These are phyloP conservation scores for Coemansia sp. DNA, from an alignment of 192 early-diverging fungal species.

Conservation along the genomic window DNA sequence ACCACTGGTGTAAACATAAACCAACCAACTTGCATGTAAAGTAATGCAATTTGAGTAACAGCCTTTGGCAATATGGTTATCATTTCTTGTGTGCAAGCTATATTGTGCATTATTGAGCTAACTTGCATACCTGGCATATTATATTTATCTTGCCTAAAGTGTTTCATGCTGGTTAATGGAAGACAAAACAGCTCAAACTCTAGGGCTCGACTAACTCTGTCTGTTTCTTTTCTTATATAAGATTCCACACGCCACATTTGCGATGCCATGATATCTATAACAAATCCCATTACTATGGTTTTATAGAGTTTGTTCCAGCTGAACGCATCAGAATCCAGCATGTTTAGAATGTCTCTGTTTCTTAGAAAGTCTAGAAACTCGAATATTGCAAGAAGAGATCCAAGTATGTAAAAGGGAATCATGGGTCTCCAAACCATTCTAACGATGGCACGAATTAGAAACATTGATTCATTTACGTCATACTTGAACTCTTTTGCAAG, in stretches of 20 bases:
- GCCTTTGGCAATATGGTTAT: background rate
- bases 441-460: conserved; percentile 34
- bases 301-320: conserved; percentile 26
- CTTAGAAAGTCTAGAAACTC: background rate
- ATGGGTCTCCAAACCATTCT: conserved; percentile 46
- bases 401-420: conserved; percentile 24
- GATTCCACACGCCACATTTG: background rate
- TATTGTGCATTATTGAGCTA: background rate
- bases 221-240: conserved; percentile 2
- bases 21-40: background rate
- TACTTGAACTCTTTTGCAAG: conserved; percentile 32
- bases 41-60: background rate
- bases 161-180: conserved; percentile 14
- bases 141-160: background rate
- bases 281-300: conserved; percentile 5
- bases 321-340: conserved; percentile 16
- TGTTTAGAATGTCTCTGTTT: conserved; percentile 11
- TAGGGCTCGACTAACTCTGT: conserved; percentile 11
- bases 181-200: conserved; percentile 29
- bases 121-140: background rate
- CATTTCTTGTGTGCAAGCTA: background rate
- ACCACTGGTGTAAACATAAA: background rate
- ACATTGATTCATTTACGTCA: conserved; percentile 27
- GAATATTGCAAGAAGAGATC: conserved; percentile 7
- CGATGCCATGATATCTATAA: background rate